phyloP scores from a whole-genome alignment of 2,329 filamentous ascomycete species.

The Fusarium ramigenum region DNA sequence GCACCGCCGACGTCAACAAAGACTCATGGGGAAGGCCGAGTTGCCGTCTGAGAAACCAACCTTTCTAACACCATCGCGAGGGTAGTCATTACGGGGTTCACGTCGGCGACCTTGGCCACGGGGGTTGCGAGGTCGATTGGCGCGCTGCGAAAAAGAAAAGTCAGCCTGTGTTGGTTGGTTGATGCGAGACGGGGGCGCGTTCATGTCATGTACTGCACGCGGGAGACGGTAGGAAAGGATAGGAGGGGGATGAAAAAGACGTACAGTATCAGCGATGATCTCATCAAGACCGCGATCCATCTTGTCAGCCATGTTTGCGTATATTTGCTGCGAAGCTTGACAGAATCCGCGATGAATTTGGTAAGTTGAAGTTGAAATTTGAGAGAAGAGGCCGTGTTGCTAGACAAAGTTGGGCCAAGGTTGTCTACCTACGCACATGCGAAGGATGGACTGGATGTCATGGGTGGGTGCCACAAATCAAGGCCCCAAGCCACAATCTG shows the following conservation, averaged over 20 bases:
- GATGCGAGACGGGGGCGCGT: slow-evolving; percentile 20
- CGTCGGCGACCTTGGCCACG: slow-evolving; percentile 49
- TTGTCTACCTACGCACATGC: background rate
- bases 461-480: slow-evolving; percentile 4
- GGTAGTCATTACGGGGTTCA: slow-evolving; percentile 59
- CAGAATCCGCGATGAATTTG: background rate
- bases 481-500: slow-evolving; percentile 26
- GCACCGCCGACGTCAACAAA: slow-evolving; percentile 30
- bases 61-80: slow-evolving; percentile 92
- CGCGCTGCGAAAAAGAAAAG: slow-evolving; percentile 30
- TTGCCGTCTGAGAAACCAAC: slow-evolving; percentile 54
- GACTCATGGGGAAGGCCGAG: slow-evolving; percentile 2
- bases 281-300: slow-evolving; percentile 67
- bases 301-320: slow-evolving; percentile 50
- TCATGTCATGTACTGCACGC: slow-evolving; percentile 8
- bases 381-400: background rate
- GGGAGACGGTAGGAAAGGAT: background rate
- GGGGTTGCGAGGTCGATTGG: slow-evolving; percentile 49
- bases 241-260: slow-evolving; percentile 23
- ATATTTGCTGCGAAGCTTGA: background rate
- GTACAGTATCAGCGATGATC: slow-evolving; percentile 62
- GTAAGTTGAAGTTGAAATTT: slow-evolving; percentile 1
- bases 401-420: background rate
- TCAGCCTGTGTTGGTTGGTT: slow-evolving; percentile 35
- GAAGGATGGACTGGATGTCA: slow-evolving; percentile 5